Base-by-base conservation (phyloP, 495 filamentous ascomycete genomes). In the Tuber magnatum region DNA sequence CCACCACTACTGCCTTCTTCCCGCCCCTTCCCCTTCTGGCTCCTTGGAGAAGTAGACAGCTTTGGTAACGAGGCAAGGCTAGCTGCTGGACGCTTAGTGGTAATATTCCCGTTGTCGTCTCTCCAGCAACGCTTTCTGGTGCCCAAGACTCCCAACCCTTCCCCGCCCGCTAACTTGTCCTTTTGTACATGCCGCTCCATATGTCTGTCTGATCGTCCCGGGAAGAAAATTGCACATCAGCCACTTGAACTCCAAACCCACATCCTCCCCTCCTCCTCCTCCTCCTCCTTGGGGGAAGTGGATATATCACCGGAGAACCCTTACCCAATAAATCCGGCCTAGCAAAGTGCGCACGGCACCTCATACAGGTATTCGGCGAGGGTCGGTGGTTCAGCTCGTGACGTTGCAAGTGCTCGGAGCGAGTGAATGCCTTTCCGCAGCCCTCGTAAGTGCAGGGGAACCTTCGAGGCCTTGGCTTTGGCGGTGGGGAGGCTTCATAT, bases 61-160 rank as follows among this genome's bases (percentile, higher is more conserved):
- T 78, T 75, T 35, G 46, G 72, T 24, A 68, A 28, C 24, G 70
- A 65, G 24, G 74, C 70, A 38, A 81, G 46, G 48, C 78, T 71
- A 24, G 80, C 79, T 74, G 82, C 80, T 38, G 85, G 83, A 40
- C 84, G 80, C 69, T 84, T 84, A 48, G 84, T 86, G 22, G 89
- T 83, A 73, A 90, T 89, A 24, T 85, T 85, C 14, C 89, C 89
- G 79, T 89, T 84, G 51, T 83, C 84, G 71, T 88, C 87, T 75
- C 87, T 86, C 83, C 88, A 88, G 74, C 87, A 87, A 70, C 89
- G 81, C 74, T 90, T 90, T 46, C 89, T 84, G 1, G 89, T 90
- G n/a, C 88, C 87, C 72, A 90, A 78, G 41, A 88, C 82, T 0
- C 89, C 89, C 69, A 85, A 81, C 0, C 89, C 89, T 69, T 86